These are phyloP conservation scores for Aspergillus niger DNA, from an alignment of 2,329 filamentous ascomycete species.

Conservation along the genomic window DNA sequence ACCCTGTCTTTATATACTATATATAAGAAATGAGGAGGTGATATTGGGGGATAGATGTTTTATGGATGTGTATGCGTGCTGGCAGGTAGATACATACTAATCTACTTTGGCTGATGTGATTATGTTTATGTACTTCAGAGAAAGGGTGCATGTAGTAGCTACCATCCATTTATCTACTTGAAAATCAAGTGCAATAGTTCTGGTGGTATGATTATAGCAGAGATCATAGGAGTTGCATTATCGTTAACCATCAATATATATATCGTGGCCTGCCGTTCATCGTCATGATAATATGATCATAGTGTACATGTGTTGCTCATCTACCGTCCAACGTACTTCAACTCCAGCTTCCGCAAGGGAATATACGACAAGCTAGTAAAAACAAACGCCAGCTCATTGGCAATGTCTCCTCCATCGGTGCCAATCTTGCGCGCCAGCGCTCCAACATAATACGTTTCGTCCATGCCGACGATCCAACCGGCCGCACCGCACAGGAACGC, in stretches of 20 bases:
- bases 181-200: too few relatives aligned
- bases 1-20: too few relatives aligned
- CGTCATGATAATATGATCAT: neutral
- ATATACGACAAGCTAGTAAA: slow-evolving; percentile 53
- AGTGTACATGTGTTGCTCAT: neutral
- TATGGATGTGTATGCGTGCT: too few relatives aligned
- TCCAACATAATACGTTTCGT: slow-evolving; percentile 58
- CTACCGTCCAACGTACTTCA: slow-evolving; percentile 48
- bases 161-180: too few relatives aligned
- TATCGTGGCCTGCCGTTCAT: neutral
- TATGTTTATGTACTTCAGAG: too few relatives aligned
- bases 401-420: slow-evolving; percentile 51
- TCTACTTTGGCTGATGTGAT: too few relatives aligned
- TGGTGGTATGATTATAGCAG: too few relatives aligned
- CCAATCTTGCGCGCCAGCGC: slow-evolving; percentile 50
- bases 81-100: too few relatives aligned
- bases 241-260: neutral
- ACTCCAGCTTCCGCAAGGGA: slow-evolving; percentile 53
- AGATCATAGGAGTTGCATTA: too few relatives aligned
- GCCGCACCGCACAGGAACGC: slow-evolving; percentile 51
- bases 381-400: slow-evolving; percentile 56
- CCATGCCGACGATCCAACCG: slow-evolving; percentile 61
- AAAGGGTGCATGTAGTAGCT: too few relatives aligned
- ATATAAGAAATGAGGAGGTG: too few relatives aligned
- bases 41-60: too few relatives aligned